Percentiles rank a stretch among this genome's conserved stretches.
phyloP scores from a whole-genome alignment of 495 filamentous ascomycete genomes.

The Trypethelium eluteriae region DNA sequence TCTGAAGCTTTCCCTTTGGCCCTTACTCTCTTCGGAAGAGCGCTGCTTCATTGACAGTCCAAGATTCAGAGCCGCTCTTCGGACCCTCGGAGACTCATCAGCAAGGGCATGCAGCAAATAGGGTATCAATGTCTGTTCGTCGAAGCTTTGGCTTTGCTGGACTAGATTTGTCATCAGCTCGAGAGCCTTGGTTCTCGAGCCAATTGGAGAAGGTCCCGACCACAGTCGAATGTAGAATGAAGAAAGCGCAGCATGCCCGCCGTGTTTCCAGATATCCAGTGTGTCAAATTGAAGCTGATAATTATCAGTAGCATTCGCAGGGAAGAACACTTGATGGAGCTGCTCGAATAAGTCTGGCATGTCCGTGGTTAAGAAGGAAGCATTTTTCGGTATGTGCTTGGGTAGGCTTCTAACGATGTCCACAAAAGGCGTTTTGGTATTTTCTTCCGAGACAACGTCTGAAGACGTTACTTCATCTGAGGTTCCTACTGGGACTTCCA shows the following conservation, averaged over 20 bases:
- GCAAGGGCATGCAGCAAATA: conserved; percentile 65
- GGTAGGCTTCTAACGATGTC: conserved; percentile 38
- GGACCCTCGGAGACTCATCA: conserved; percentile 64
- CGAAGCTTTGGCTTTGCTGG: background rate
- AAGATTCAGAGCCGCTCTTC: conserved; percentile 60
- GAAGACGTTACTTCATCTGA: conserved; percentile 13
- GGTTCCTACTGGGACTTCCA: conserved; percentile 22
- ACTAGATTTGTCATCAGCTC: background rate
- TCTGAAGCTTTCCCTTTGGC: conserved; percentile 5
- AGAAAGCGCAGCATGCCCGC: conserved; percentile 58
- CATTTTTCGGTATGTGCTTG: conserved; percentile 27
- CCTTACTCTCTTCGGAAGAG: conserved; percentile 13
- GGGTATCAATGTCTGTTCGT: conserved; percentile 61
- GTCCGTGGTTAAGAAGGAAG: conserved; percentile 30
- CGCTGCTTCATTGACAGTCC: conserved; percentile 11
- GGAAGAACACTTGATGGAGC: conserved; percentile 57
- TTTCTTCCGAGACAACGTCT: background rate
- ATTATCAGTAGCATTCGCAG: conserved; percentile 44
- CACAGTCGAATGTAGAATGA: conserved; percentile 71
- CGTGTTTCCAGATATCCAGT: conserved; percentile 49
- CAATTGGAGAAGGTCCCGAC: conserved; percentile 59
- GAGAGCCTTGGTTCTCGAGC: conserved; percentile 27
- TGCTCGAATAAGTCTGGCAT: conserved; percentile 40
- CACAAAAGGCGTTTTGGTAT: conserved; percentile 11
- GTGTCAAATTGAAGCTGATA: conserved; percentile 51